Base-by-base conservation (phyloP, 805 yeast species). In the Candida easanensis region DNA sequence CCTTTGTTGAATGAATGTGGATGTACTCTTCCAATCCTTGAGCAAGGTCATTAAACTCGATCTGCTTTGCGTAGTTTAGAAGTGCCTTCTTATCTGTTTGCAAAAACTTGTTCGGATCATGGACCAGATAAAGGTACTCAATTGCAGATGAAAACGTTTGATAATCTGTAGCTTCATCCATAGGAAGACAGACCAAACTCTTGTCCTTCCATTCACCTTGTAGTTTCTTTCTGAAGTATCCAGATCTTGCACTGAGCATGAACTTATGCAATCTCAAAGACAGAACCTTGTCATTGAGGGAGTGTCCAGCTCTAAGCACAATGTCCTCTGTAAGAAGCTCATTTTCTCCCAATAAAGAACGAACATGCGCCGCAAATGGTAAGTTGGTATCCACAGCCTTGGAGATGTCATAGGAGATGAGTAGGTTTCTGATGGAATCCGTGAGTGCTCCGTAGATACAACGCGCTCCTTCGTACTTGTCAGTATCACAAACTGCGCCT, bases 401-500 rank as follows among this genome's bases (percentile, higher is more conserved):
- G 5, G 86, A 76, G 34, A 84, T 74, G 57, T 84, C 89, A 56
- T 70, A 80, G 32, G 76, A 69, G 16, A 81, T 56, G 39, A 86
- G 62, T 17, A 83, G 58, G 32, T 74, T 72, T 36, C 89, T 62
- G 21, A 86, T 86, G 4, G 67, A 60, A 56, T 84, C 88, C 15
- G 74, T 86, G 43, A 86, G 62, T 0, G 95, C 93, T 2, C 90
- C 93, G 55, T 86, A 84, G 2, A 85, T 70, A 51, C 91, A 84
- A 34, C 85, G 70, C 11, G 83, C 87, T 3, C 95, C 93, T 59
- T 84, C 86, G 55, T 80, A 80, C n/a, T 89, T 81, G 57, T 85
- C 91, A 54, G 88, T 71, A 60, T 84, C 90, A 60, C 91, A 84
- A 7, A 79, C 70, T 0, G 93, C 88, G 7, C 95, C 95, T 35